phyloP scores from a whole-genome alignment of 164 flowering plant species.

The Piper betle region DNA sequence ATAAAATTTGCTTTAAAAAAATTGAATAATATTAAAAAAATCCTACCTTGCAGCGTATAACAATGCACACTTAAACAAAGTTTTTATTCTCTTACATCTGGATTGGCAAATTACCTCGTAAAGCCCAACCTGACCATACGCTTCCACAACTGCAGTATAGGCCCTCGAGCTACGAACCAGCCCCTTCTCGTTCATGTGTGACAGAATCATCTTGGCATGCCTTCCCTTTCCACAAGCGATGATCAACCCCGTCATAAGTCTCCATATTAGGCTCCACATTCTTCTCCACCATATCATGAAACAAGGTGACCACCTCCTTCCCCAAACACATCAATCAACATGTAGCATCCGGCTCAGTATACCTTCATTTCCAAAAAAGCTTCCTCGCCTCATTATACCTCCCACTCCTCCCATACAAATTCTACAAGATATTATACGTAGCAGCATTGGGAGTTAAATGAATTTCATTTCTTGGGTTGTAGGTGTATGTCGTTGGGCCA shows the following conservation, averaged over 20 bases:
- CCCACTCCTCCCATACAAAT: slow-evolving; percentile 69
- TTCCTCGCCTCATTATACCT: slow-evolving; percentile 80
- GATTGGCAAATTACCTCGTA: no score
- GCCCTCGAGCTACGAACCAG: slow-evolving; percentile 76
- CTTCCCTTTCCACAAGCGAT: slow-evolving; percentile 95
- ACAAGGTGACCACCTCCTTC: slow-evolving; percentile 96
- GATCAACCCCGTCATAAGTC: slow-evolving; percentile 74
- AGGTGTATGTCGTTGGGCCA: slow-evolving; percentile 95
- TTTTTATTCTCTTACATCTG: no score
- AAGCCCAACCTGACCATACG: slow-evolving; percentile 89
- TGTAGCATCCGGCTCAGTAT: slow-evolving; percentile 76
- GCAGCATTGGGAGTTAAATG: slow-evolving; percentile 45
- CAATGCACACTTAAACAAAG: no score
- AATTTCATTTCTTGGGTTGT: slow-evolving; percentile 5
- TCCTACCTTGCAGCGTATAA: no score
- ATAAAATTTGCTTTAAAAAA: no score
- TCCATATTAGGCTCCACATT: slow-evolving; percentile 91
- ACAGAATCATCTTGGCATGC: slow-evolving; percentile 58
- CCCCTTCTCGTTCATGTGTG: slow-evolving; percentile 57
- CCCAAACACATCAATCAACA: slow-evolving; percentile 74
- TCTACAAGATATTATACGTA: slow-evolving; percentile 73
- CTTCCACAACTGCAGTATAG: slow-evolving; percentile 75
- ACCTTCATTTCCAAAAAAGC: slow-evolving; percentile 93
- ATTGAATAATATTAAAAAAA: slow-evolving; percentile 58
- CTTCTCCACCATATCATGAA: slow-evolving; percentile 94